Evolutionary conservation across 2,329 filamentous ascomycete genomes (phyloP).

Genomic region (Diaporthe australafricana): DNA sequence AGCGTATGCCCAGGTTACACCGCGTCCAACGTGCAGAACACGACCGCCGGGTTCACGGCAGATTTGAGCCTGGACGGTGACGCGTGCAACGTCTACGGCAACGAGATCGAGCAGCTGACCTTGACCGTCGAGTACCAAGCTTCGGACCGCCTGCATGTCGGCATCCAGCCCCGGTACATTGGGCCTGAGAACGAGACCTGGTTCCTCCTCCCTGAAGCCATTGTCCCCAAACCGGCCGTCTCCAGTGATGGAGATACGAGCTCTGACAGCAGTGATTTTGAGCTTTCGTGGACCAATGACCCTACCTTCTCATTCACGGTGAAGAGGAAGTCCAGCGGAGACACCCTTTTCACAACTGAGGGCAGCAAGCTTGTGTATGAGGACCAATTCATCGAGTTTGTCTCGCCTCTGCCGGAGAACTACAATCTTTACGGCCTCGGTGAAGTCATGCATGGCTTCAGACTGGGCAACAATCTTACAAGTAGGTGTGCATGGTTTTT

Average conservation of each 20-base stretch:
- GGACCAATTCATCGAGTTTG: constrained; percentile 82
- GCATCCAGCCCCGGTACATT: constrained; percentile 75
- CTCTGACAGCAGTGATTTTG: constrained; percentile 64
- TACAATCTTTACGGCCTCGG: constrained; percentile 83
- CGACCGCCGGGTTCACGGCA: constrained; percentile 70
- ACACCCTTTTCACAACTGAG: constrained; percentile 75
- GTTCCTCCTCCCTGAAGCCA: constrained; percentile 73
- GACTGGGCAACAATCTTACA: constrained; percentile 79
- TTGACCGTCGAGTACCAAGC: constrained; percentile 47
- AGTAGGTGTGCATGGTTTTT: constrained; percentile 51
- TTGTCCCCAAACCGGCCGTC: constrained; percentile 67
- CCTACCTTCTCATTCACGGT: constrained; percentile 77
- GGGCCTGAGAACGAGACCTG: constrained; percentile 71
- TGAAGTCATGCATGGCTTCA: constrained; percentile 77
- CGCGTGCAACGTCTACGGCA: constrained; percentile 81
- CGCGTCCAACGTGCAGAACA: constrained; percentile 69
- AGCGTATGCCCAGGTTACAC: constrained; percentile 72
- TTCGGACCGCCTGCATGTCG: constrained; percentile 73
- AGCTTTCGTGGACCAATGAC: constrained; percentile 64
- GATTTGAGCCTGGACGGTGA: constrained; percentile 74
- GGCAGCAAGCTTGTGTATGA: constrained; percentile 77
- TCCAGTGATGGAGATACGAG: constrained; percentile 50
- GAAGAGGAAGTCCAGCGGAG: constrained; percentile 67
- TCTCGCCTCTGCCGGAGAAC: constrained; percentile 72
- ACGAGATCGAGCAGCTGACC: constrained; percentile 68